Conservation (phyloP, 192 early-diverging fungal species). For the Backusella morwellensis region DNA sequence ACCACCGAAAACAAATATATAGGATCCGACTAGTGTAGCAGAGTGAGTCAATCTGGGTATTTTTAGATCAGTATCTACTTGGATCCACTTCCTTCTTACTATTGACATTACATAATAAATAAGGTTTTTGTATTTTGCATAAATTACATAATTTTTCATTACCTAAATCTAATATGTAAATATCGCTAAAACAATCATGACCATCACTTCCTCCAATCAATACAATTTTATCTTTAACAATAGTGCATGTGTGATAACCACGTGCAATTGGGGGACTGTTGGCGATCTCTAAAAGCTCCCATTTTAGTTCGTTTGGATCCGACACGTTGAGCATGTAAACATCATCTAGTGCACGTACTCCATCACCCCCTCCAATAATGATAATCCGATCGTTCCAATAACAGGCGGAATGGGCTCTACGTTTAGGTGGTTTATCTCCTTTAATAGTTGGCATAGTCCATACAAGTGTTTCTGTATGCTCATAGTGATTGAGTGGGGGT, state of each 20-base stretch:
- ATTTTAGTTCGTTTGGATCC: constrained; percentile 35
- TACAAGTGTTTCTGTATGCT: constrained; percentile 46
- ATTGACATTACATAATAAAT: not conserved
- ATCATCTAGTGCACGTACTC: constrained; percentile 76
- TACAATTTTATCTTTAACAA: constrained; percentile 77
- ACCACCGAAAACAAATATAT: constrained; percentile 87
- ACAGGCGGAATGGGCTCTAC: constrained; percentile 82
- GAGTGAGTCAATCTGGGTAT: constrained; percentile 80
- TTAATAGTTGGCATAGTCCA: constrained; percentile 63
- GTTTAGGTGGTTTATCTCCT: constrained; percentile 56
- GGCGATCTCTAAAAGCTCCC: constrained; percentile 63
- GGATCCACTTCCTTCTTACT: constrained; percentile 59
- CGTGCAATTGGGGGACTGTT: constrained; percentile 70
- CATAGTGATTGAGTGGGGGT: too few relatives aligned
- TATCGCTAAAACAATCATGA: constrained; percentile 73
- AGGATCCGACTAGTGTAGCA: constrained; percentile 84
- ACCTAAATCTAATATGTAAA: constrained; percentile 60
- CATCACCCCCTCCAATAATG: constrained; percentile 88
- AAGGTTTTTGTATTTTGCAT: not conserved
- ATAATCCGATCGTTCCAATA: constrained; percentile 73
- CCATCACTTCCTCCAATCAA: constrained; percentile 89
- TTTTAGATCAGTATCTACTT: constrained; percentile 60
- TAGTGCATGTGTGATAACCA: constrained; percentile 86
- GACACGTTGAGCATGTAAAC: constrained; percentile 61
- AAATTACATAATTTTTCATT: constrained; percentile 17